Conservation (phyloP, 1,139 yeast genomes). For the Pichia cactophila region DNA sequence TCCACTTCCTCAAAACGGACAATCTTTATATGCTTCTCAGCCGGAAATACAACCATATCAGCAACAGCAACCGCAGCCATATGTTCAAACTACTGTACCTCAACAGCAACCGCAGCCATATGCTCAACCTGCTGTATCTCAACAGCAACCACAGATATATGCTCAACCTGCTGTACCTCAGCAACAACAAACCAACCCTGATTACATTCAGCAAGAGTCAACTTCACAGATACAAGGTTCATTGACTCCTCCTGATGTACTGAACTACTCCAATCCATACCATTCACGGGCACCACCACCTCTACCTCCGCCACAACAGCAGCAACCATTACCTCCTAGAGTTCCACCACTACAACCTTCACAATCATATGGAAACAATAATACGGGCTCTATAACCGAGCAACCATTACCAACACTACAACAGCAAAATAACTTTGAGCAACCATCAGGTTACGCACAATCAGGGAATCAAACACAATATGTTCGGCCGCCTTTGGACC, state of each 20-base stretch:
- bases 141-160: conserved; percentile 2
- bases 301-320: conserved; percentile 5
- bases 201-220: background rate
- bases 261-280: conserved; percentile 7
- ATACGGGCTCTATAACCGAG: background rate
- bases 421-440: background rate
- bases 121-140: background rate
- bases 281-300: conserved; percentile 2
- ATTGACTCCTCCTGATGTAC: background rate
- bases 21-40: background rate
- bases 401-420: background rate
- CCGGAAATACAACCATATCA: conserved; percentile 3
- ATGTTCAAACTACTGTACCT: background rate
- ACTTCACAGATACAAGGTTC: conserved; percentile 2
- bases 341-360: background rate
- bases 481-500: background rate
- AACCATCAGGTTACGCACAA: background rate
- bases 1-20: background rate
- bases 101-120: conserved; percentile 2
- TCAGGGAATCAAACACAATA: background rate
- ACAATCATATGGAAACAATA: background rate
- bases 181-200: conserved; percentile 4
- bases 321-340: background rate
- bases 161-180: conserved; percentile 1
- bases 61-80: background rate